Conservation (phyloP, 306 rosid species). For the Cucurbita ficifolia region DNA sequence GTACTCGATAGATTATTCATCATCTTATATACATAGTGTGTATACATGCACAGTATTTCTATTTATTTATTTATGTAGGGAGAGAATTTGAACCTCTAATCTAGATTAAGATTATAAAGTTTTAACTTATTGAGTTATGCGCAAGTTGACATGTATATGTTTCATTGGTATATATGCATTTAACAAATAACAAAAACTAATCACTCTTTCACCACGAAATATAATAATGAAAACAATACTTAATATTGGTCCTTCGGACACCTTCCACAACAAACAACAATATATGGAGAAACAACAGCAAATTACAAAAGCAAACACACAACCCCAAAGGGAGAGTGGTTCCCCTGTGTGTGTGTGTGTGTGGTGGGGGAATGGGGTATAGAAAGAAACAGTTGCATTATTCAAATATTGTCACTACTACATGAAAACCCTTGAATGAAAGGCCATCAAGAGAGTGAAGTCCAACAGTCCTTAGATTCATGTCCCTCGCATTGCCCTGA, state of each 20-base stretch:
- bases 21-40: background rate
- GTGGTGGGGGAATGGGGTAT: background rate
- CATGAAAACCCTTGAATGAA: background rate
- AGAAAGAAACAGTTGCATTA: background rate
- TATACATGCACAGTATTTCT: background rate
- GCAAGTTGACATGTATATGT: background rate
- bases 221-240: background rate
- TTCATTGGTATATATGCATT: background rate
- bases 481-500: conserved; percentile 31
- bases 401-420: background rate
- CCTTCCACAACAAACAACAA: background rate
- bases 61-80: too few relatives aligned
- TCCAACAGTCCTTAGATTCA: background rate
- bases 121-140: background rate
- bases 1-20: background rate
- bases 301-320: background rate
- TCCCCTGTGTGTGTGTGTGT: background rate
- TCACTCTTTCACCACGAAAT: background rate
- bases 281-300: background rate
- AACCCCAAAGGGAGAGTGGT: background rate
- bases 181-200: background rate
- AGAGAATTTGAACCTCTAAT: background rate
- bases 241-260: background rate
- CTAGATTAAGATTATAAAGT: background rate
- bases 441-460: conserved; percentile 1